Evolutionary conservation across 371 early-diverging fungal species (phyloP), one percentile per base, ranked within the genome.

Genomic region (Zopfochytrium polystomum): DNA sequence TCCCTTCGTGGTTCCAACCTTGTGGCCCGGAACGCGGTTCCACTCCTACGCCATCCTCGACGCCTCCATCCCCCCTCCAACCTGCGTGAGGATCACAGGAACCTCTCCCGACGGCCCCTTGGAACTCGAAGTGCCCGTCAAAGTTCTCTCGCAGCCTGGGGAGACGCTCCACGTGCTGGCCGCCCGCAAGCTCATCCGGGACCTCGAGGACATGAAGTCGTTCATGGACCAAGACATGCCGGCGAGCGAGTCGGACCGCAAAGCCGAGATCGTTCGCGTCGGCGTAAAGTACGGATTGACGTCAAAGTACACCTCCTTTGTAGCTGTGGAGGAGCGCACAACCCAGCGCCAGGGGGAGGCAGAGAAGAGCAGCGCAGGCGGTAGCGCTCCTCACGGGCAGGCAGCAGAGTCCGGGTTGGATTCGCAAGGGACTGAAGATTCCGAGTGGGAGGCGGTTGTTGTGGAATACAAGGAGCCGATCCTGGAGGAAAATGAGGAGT

Each of bases 131-230:
- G 57, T 80, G 20, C 73, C 74, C 35, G 57, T 80, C 22, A 7
- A 5, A 33, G 27, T 13, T 9, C 11, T 29, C 4, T 7, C 47
- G 7, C 4, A 15, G 3, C 11, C 45, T 62, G 62, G 55, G 43
- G 44, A 2, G 26, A 43, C 63, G 9, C 52, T 80, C 31, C 80
- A 80, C 63, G 69, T 72, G 38, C 61, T 80, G 25, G 80, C 79
- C 1, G 72, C 78, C 44, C 69, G 70, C 31, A 75, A 68, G 55
- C 65, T 79, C 13, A 73, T 76, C 31, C 62, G 65, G n/a, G 80
- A 80, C 46, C 43, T 76, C n/a, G 74, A 73, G 32, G 68, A 75
- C 30, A 65, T 50, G 25, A 67, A 20, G n/a, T 76, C 77, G 18
- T 65, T 31, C 63, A 6, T 76, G 9, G 57, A 76, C 58, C 11